These are phyloP conservation scores for Voacanga thouarsii DNA, from an alignment of 257 asterid species.

Conservation along the genomic window DNA sequence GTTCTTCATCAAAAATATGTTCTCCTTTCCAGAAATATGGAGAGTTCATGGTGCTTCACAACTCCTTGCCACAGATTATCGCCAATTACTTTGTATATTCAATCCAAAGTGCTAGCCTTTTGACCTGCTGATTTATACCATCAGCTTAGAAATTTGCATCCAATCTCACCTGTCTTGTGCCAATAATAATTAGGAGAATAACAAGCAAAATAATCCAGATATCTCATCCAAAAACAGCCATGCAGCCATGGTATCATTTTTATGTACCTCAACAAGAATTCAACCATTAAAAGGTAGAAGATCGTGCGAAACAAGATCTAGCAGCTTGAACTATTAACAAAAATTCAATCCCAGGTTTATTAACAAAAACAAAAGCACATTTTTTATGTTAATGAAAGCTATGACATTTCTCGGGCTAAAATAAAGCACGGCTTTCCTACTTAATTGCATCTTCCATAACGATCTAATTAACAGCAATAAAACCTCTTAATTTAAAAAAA, in stretches of 20 bases:
- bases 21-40: no score
- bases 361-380: background rate
- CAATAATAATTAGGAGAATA: no score
- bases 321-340: background rate
- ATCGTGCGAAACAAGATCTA: background rate
- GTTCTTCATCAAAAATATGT: background rate
- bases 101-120: no score
- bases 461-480: background rate
- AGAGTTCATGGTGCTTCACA: no score
- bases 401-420: background rate
- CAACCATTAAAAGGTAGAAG: background rate
- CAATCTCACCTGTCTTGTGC: no score
- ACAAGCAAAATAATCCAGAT: background rate
- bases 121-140: background rate
- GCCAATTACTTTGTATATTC: background rate
- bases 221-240: background rate
- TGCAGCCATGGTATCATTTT: background rate
- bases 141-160: background rate
- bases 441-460: background rate
- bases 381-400: background rate
- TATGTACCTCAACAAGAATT: background rate
- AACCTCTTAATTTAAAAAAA: background rate
- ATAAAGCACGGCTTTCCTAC: background rate
- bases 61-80: background rate
- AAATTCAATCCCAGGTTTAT: background rate